Evolutionary conservation across 2,329 filamentous ascomycete species (phyloP).

Genomic region (Fusarium lateritium): DNA sequence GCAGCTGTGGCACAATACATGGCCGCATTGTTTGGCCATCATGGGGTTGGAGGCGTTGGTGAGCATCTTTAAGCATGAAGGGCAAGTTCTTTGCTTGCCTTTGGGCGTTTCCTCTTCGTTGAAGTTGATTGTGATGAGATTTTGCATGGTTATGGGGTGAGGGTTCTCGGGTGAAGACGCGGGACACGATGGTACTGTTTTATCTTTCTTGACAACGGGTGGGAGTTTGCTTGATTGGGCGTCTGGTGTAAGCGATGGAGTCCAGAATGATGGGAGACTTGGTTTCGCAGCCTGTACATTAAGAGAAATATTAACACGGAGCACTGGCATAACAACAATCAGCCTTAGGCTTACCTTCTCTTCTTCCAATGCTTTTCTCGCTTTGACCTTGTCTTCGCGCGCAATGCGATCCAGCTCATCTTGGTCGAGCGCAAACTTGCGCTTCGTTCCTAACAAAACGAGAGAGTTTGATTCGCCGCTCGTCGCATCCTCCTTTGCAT

Average conservation of each 20-base stretch:
- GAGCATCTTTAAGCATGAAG: constrained; percentile 86
- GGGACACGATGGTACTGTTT: constrained; percentile 82
- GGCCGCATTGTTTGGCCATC: constrained; percentile 89
- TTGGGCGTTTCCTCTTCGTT: constrained; percentile 74
- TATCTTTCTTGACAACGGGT: constrained; percentile 71
- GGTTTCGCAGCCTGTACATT: constrained; percentile 71
- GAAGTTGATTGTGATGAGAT: constrained; percentile 83
- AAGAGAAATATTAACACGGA: constrained; percentile 18
- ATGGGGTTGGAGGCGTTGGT: constrained; percentile 87
- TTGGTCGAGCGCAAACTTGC: constrained; percentile 83
- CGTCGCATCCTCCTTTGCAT: constrained; percentile 4
- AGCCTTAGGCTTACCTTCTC: constrained; percentile 71
- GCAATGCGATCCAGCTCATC: constrained; percentile 81
- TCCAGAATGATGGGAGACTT: constrained; percentile 90
- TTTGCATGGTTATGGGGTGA: constrained; percentile 84
- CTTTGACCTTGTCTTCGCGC: constrained; percentile 77
- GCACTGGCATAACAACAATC: constrained; percentile 1
- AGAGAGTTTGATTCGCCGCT: constrained; percentile 13
- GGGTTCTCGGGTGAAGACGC: constrained; percentile 75
- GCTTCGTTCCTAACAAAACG: constrained; percentile 63
- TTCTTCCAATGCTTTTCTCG: constrained; percentile 77
- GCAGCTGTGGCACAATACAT: constrained; percentile 90
- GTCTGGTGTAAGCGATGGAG: constrained; percentile 83
- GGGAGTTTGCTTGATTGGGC: constrained; percentile 64
- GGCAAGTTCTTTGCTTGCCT: constrained; percentile 72